phyloP scores from a whole-genome alignment of 768 basidiomycete species.

The Suillus hirtellus region DNA sequence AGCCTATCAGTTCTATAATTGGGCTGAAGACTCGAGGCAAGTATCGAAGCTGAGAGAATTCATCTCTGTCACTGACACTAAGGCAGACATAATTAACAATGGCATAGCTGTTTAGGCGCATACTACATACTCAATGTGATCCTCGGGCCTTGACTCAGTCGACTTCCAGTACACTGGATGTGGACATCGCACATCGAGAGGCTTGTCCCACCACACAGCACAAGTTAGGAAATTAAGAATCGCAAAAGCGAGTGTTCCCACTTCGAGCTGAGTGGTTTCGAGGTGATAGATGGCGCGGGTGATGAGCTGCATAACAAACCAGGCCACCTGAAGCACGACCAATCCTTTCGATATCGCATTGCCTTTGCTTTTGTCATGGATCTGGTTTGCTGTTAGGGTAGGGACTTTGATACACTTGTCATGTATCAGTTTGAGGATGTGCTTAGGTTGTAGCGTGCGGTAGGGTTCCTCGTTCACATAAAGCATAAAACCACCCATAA shows the following conservation, averaged over 20 bases:
- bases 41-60: neutral
- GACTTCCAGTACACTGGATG: neutral
- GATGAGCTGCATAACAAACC: neutral
- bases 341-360: neutral
- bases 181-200: neutral
- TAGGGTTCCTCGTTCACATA: neutral
- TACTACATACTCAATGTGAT: neutral
- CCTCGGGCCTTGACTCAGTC: neutral
- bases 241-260: neutral
- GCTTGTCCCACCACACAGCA: neutral
- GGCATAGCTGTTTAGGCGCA: neutral
- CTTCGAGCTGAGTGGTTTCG: neutral
- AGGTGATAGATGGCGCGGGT: neutral
- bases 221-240: neutral
- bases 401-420: neutral
- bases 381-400: neutral
- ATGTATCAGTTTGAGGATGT: neutral
- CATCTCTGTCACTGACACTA: neutral
- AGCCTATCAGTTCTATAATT: neutral
- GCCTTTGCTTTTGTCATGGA: neutral
- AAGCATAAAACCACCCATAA: neutral
- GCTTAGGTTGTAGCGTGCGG: neutral
- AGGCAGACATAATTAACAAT: neutral
- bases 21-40: no score
- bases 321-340: neutral